A percentile compares a stretch with the other conserved stretches of the same genome.
phyloP scores from a whole-genome alignment of 352 stramenopile genomes.

The Phytophthora cajani region DNA sequence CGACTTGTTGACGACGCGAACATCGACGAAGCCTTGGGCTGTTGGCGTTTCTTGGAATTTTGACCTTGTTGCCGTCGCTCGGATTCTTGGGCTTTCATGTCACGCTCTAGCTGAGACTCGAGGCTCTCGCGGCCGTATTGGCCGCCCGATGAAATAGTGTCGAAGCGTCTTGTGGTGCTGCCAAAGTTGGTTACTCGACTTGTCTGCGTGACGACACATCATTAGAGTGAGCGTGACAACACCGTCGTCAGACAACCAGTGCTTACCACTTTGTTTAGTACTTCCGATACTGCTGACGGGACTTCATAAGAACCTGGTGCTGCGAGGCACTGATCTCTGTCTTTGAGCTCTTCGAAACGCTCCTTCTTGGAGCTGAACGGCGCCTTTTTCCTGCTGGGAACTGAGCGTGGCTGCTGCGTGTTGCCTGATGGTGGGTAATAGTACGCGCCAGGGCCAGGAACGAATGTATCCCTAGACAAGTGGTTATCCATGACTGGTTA shows the following conservation, averaged over 20 bases:
- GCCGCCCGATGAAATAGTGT: constrained; percentile 43
- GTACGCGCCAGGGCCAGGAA: constrained; percentile 63
- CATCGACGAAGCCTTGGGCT: constrained; percentile 58
- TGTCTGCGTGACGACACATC: constrained; percentile 35
- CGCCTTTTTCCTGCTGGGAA: constrained; percentile 47
- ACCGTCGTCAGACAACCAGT: neutral
- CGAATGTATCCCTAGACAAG: constrained; percentile 38
- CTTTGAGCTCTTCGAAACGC: constrained; percentile 55
- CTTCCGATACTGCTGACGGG: constrained; percentile 57
- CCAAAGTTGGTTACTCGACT: constrained; percentile 76
- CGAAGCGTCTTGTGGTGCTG: constrained; percentile 80
- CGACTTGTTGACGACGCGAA: constrained; percentile 74
- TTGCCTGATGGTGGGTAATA: constrained; percentile 57
- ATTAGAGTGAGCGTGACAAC: neutral
- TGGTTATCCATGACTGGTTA: constrained; percentile 1
- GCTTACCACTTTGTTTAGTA: constrained; percentile 77
- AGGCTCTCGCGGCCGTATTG: constrained; percentile 34
- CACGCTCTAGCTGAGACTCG: constrained; percentile 65
- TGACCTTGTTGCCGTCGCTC: constrained; percentile 19
- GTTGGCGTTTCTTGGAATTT: constrained; percentile 31
- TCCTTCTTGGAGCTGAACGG: constrained; percentile 79
- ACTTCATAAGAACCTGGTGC: constrained; percentile 79
- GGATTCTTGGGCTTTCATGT: constrained; percentile 52
- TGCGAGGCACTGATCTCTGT: constrained; percentile 57
- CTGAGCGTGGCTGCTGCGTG: constrained; percentile 31